Evolutionary conservation across 1,139 yeast species (phyloP), one percentile per base, ranked within the genome.

Genomic region (Chernovozyma aurita): DNA sequence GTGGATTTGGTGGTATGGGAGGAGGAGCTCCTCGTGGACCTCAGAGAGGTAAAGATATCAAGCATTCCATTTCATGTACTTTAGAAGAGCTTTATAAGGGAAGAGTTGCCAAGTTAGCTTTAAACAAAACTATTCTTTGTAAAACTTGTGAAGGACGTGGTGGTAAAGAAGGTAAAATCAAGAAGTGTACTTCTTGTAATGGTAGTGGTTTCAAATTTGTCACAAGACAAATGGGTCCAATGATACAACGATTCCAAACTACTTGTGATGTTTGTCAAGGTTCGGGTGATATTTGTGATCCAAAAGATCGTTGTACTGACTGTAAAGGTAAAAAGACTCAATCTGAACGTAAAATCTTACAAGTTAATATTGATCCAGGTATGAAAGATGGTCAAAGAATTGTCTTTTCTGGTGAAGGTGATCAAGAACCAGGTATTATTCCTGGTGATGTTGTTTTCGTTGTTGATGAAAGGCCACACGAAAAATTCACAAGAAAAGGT

Each of bases 151-250:
- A 86, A 39, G 99, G 98, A 53, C 80, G 81, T 55, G 99, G 99
- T 61, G 98, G 98, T 66, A 87, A 87, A 59, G 87, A 80, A 49
- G 95, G 95, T 42, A 75, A 87, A 43, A 95, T 90, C 49, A 85
- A 84, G 72, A 80, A 81, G 55, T 92, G 99, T 80, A 50, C 80
- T 39, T 64, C 80, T 33, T 92, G 99, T 80, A 64, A 63, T 45
- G 99, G 99, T 65, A 76, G 77, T 54, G 99, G 99, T 77, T 71
- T 84, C 64, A 86, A 80, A 65, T 84, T 92, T 51, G 84, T 90
- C 51, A 87, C 97, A 40, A 85, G 96, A 72, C 97, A 92, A 66
- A 90, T 92, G 97, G 99, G 99, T 50, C 97, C 96, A 47, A 88
- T 92, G 94, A 84, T 92, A 55, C 99, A 92, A 72, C 82, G 97